These are phyloP conservation scores for Cadophora sp. DNA, from an alignment of 2,329 filamentous ascomycete species.

Conservation along the genomic window DNA sequence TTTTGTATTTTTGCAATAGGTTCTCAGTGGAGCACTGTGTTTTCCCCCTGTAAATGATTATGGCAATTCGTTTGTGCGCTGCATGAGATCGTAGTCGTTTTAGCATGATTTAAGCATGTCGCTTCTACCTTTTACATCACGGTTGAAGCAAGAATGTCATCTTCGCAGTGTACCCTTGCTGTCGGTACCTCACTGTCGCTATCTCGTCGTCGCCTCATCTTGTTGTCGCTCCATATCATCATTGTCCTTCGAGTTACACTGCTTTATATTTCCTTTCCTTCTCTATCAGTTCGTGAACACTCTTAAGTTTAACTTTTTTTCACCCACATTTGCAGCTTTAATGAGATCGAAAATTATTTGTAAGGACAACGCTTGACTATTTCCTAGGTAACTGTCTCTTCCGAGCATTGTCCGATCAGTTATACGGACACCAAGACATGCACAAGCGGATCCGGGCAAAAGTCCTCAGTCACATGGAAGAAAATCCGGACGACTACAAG, in stretches of 20 bases:
- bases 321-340: too few relatives aligned
- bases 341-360: neutral
- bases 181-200: neutral
- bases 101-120: neutral
- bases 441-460: slow-evolving; percentile 63
- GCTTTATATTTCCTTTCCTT: neutral
- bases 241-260: neutral
- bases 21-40: too few relatives aligned
- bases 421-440: slow-evolving; percentile 65
- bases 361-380: slow-evolving; percentile 34
- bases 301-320: too few relatives aligned
- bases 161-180: too few relatives aligned
- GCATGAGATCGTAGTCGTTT: neutral
- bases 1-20: neutral
- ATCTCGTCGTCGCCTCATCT: neutral
- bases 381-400: slow-evolving; percentile 71
- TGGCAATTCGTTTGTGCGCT: too few relatives aligned
- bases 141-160: too few relatives aligned
- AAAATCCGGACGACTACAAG: slow-evolving; percentile 66
- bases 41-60: too few relatives aligned
- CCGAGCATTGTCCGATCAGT: slow-evolving; percentile 70
- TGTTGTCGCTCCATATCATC: neutral
- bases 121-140: neutral
- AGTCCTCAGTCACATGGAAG: slow-evolving; percentile 67
- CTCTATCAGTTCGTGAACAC: too few relatives aligned